These are phyloP conservation scores for Solanum neorickii DNA, from an alignment of 257 asterid genomes.

Conservation along the genomic window DNA sequence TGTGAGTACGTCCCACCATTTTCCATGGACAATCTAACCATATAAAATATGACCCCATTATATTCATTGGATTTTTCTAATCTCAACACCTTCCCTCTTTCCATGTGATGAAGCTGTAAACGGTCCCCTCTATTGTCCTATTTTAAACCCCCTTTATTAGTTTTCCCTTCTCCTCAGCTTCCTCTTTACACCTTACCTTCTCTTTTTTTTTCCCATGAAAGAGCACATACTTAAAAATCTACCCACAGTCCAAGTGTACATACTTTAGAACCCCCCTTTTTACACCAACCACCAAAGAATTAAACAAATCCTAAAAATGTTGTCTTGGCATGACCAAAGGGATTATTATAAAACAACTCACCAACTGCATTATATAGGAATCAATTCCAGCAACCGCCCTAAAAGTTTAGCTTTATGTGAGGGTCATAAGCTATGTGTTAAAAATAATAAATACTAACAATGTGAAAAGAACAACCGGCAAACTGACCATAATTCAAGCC, in stretches of 20 bases:
- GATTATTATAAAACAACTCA: not conserved
- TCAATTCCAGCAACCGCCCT: not conserved
- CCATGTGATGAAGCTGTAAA: constrained; percentile 16
- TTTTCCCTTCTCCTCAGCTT: not conserved
- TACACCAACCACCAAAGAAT: not conserved
- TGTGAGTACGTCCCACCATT: not conserved
- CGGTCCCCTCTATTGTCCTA: constrained; percentile 8
- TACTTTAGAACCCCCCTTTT: not conserved
- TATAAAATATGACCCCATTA: constrained; percentile 5
- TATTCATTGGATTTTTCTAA: not conserved
- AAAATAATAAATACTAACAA: not conserved
- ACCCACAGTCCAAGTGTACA: not conserved
- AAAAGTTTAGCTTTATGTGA: not conserved
- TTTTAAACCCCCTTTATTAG: not conserved
- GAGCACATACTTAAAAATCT: not conserved
- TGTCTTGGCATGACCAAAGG: not conserved
- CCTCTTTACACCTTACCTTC: not conserved
- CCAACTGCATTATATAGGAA: not conserved
- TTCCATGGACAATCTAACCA: not conserved
- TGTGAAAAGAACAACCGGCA: not conserved
- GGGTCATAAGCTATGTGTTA: not conserved
- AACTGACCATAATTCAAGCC: not conserved
- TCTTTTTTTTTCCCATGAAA: not conserved
- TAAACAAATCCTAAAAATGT: not conserved
- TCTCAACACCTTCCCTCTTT: not conserved